These are phyloP conservation scores for Aureobasidium sp. DNA, from an alignment of 2,329 filamentous ascomycete genomes.

Conservation along the genomic window DNA sequence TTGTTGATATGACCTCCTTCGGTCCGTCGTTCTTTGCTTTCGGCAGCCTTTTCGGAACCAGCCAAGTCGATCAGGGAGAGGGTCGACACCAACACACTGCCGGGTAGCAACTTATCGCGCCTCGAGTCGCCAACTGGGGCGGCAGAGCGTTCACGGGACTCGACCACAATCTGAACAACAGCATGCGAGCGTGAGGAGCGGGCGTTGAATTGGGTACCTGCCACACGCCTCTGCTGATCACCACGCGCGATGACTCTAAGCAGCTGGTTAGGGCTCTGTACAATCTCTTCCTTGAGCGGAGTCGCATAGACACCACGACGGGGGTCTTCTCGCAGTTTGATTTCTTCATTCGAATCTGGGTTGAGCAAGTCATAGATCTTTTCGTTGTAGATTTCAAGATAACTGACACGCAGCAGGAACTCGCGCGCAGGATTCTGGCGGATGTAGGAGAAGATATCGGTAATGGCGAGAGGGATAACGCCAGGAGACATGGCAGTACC, in stretches of 20 bases:
- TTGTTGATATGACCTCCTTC: slow-evolving; percentile 99
- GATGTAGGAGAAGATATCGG: slow-evolving; percentile 98
- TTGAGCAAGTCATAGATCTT: slow-evolving; percentile 90
- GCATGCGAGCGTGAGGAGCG: slow-evolving; percentile 96
- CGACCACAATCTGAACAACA: slow-evolving; percentile 96
- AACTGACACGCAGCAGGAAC: slow-evolving; percentile 91
- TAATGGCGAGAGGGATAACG: slow-evolving; percentile 94
- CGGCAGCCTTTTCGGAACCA: slow-evolving; percentile 90
- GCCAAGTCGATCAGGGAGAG: slow-evolving; percentile 93
- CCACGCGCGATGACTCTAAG: slow-evolving; percentile 90
- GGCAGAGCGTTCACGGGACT: slow-evolving; percentile 80
- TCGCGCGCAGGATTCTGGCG: slow-evolving; percentile 91
- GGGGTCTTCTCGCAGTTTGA: slow-evolving; percentile 92
- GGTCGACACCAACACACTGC: slow-evolving; percentile 90
- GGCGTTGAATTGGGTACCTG: slow-evolving; percentile 94
- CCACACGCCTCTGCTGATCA: slow-evolving; percentile 80
- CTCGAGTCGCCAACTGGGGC: slow-evolving; percentile 48
- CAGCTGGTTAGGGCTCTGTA: slow-evolving; percentile 93
- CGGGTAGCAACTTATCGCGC: slow-evolving; percentile 55
- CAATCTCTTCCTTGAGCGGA: slow-evolving; percentile 94
- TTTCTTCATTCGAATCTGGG: slow-evolving; percentile 70
- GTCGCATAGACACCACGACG: slow-evolving; percentile 95
- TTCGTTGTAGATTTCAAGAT: slow-evolving; percentile 98
- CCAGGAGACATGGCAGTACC: slow-evolving; percentile 91
- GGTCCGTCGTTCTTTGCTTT: slow-evolving; percentile 84